Base-by-base conservation (phyloP, 495 filamentous ascomycete genomes). In the Aspergillus mulundensis region DNA sequence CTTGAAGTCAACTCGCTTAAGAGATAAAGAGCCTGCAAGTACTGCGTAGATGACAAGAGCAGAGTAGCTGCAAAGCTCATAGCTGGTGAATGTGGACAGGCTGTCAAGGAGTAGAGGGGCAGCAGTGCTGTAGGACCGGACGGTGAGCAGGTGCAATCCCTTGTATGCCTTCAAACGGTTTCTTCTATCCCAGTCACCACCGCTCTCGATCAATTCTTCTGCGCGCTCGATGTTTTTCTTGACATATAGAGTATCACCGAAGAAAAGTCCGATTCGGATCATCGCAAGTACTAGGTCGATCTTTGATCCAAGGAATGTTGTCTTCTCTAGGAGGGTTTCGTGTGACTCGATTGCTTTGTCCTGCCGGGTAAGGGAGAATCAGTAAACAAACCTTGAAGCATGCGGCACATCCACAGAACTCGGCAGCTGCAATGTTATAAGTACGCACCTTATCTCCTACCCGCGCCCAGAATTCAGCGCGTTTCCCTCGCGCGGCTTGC, bases 111-210 rank as follows among this genome's bases (percentile, higher is more conserved):
- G 87, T 7, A 97, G 81, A 41, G 95, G 95, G 6, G 95, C 94
- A 25, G 91, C 92, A 47, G 89, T 77, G 68, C 84, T 87, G 77
- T 97, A 91, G 49, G 90, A 91, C 42, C 94, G 91, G 49, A 89
- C 83, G 28, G 93, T 96, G 56, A 98, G 87, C 10, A 96, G 81
- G 67, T 97, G 88, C 28, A 98, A 77, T 58, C 94, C 94, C 72
- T 95, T 90, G 81, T 98, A 98, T 51, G 94, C 95, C 84, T 98
- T 98, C 41, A 98, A 82, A 47, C 94, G 87, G 73, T 98, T 98
- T 66, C 94, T 86, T 24, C 94, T 88, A 72, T 98, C 94, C 94
- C 94, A 98, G 70, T 98, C 94, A 61, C 94, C 94, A 61, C 94
- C 94, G 57, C 84, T 88, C 64, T 98, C 94, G 20, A 97, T 89